Evolutionary conservation across 2,329 filamentous ascomycete species (phyloP).

Genomic region (Pseudovirgaria hyperparasitica): DNA sequence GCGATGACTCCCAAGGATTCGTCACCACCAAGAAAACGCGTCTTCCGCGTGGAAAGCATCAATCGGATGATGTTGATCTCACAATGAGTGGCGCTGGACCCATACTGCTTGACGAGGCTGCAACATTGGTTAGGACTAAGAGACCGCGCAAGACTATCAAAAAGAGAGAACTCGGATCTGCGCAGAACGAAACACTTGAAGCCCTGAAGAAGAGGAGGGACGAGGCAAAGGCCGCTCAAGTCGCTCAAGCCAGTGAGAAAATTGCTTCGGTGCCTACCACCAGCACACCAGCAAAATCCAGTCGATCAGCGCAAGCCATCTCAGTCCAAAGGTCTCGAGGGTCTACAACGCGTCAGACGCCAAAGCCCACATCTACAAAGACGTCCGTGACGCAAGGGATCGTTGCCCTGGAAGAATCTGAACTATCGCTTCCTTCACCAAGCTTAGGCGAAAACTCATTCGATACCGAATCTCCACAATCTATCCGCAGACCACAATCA

Average conservation of each 20-base stretch:
- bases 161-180: slow-evolving; percentile 13
- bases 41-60: slow-evolving; percentile 11
- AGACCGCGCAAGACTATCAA: slow-evolving; percentile 5
- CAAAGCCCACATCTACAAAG: slow-evolving; percentile 8
- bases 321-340: not conserved
- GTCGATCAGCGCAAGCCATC: not conserved
- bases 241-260: slow-evolving; percentile 4
- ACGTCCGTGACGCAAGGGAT: slow-evolving; percentile 14
- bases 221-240: slow-evolving; percentile 11
- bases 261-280: no score
- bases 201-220: slow-evolving; percentile 20
- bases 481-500: slow-evolving; percentile 28
- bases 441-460: slow-evolving; percentile 9
- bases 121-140: slow-evolving; percentile 3
- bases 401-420: slow-evolving; percentile 17
- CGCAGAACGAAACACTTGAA: slow-evolving; percentile 15
- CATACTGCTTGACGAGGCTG: slow-evolving; percentile 14
- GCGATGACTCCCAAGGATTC: slow-evolving; percentile 25
- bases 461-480: slow-evolving; percentile 18
- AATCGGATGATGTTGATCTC: slow-evolving; percentile 12
- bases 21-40: slow-evolving; percentile 16
- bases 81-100: slow-evolving; percentile 26
- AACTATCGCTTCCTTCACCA: slow-evolving; percentile 18
- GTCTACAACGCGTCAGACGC: slow-evolving; percentile 1
- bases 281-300: not conserved